These are phyloP conservation scores for Suhomyces anneliseae DNA, from an alignment of 1,139 yeast species.

Conservation along the genomic window DNA sequence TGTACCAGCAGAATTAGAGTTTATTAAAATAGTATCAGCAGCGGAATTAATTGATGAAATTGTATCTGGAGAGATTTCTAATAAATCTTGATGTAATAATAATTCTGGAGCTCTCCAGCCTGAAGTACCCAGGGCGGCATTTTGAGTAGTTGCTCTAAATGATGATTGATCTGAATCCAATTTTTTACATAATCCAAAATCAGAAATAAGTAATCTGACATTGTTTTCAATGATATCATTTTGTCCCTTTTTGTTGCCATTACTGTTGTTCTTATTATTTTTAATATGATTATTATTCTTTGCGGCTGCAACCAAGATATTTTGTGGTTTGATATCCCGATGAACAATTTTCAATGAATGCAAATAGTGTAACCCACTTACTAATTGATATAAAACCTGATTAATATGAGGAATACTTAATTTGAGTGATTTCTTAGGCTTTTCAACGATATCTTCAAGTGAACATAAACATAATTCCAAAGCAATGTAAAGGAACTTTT, in stretches of 20 bases:
- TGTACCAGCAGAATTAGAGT: no score
- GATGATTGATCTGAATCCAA: conserved; percentile 91
- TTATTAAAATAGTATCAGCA: no score
- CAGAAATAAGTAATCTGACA: conserved; percentile 79
- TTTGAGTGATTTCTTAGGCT: conserved; percentile 27
- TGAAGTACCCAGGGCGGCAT: conserved; percentile 89
- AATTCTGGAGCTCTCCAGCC: conserved; percentile 99
- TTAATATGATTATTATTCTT: conserved; percentile 26
- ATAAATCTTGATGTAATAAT: conserved; percentile 46
- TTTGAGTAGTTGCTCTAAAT: conserved; percentile 86
- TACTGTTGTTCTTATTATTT: neutral
- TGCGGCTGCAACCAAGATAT: conserved; percentile 80
- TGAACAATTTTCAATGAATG: conserved; percentile 93
- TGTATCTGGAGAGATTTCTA: conserved; percentile 43
- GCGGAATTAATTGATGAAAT: conserved; percentile 35
- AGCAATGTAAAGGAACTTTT: conserved; percentile 87
- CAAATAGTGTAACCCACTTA: conserved; percentile 80
- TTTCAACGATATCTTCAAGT: conserved; percentile 78
- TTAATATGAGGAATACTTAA: conserved; percentile 33
- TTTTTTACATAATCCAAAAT: conserved; percentile 92
- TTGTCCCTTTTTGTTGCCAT: conserved; percentile 8
- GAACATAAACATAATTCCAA: conserved; percentile 89
- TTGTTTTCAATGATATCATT: conserved; percentile 13
- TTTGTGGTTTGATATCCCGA: conserved; percentile 94
- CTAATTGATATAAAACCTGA: conserved; percentile 71